These are phyloP conservation scores for Cyathus striatus DNA, from an alignment of 768 basidiomycete genomes.

Conservation along the genomic window DNA sequence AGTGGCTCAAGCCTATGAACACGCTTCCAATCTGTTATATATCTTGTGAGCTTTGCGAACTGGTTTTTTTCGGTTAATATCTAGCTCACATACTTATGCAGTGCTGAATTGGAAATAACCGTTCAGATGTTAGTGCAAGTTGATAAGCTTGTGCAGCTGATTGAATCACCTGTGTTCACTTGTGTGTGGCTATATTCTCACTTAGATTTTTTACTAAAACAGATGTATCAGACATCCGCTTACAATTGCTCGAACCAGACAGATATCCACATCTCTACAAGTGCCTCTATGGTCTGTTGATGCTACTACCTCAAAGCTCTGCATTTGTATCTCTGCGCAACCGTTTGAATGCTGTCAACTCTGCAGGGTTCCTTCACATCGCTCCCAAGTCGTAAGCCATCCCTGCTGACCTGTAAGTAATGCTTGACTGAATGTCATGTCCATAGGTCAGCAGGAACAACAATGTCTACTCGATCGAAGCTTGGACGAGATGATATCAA, in stretches of 20 bases:
- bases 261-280: constrained; percentile 96
- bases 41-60: constrained; percentile 64
- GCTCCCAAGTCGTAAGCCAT: constrained; percentile 73
- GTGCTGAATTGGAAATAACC: constrained; percentile 95
- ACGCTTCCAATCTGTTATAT: constrained; percentile 91
- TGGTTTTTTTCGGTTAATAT: neutral
- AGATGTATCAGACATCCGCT: constrained; percentile 57
- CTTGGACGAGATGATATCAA: constrained; percentile 86
- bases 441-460: constrained; percentile 22
- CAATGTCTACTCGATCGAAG: constrained; percentile 65
- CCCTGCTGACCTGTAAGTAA: neutral
- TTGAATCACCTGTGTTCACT: constrained; percentile 98
- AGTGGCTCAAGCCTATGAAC: constrained; percentile 97
- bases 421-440: neutral
- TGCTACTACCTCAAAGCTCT: constrained; percentile 95
- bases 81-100: constrained; percentile 21
- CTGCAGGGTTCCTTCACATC: constrained; percentile 89
- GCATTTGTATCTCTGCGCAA: constrained; percentile 95
- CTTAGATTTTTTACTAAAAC: constrained; percentile 1
- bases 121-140: constrained; percentile 93
- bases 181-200: constrained; percentile 43
- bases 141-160: constrained; percentile 95
- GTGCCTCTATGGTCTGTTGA: constrained; percentile 93
- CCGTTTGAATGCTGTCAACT: constrained; percentile 91
- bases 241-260: constrained; percentile 96